phyloP scores from a whole-genome alignment of 1,139 yeast species.

The Geotrichum bryndzae region DNA sequence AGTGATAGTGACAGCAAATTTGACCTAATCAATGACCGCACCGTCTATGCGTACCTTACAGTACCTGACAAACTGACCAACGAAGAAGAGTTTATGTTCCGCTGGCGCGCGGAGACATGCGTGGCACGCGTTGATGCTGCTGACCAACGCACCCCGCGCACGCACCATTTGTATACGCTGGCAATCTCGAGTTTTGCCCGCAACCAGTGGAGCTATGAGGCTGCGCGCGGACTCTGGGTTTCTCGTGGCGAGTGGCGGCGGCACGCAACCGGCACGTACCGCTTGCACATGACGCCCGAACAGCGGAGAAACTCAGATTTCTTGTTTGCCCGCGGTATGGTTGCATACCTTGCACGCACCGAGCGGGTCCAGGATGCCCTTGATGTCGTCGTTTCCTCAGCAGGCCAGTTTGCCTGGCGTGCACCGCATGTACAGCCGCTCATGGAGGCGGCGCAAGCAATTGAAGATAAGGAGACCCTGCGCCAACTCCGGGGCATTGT shows the following conservation, averaged over 20 bases:
- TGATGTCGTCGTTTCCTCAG: slow-evolving; percentile 59
- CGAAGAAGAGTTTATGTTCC: slow-evolving; percentile 45
- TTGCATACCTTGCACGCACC: slow-evolving; percentile 46
- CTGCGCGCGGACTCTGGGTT: slow-evolving; percentile 64
- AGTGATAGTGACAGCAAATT: slow-evolving; percentile 33
- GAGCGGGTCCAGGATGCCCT: slow-evolving; percentile 63
- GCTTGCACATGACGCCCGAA: slow-evolving; percentile 35
- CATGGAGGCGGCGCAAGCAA: slow-evolving; percentile 35
- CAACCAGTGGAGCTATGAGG: slow-evolving; percentile 43
- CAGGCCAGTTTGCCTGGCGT: slow-evolving; percentile 67
- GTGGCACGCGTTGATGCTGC: slow-evolving; percentile 6
- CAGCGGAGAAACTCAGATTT: slow-evolving; percentile 53
- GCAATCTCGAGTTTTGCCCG: slow-evolving; percentile 62
- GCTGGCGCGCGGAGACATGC: slow-evolving; percentile 47
- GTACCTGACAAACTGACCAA: slow-evolving; percentile 48
- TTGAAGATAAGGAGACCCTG: slow-evolving; percentile 41
- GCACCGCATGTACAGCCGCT: slow-evolving; percentile 27
- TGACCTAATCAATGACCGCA: slow-evolving; percentile 39
- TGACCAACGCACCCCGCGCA: slow-evolving; percentile 39
- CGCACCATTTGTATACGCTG: slow-evolving; percentile 51
- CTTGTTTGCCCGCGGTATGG: slow-evolving; percentile 62
- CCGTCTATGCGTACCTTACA: slow-evolving; percentile 49
- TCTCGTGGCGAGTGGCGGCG: slow-evolving; percentile 74
- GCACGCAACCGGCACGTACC: slow-evolving; percentile 39
- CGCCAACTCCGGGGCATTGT: slow-evolving; percentile 8